phyloP scores from a whole-genome alignment of 2,329 filamentous ascomycete genomes.

The Ascochyta lentis region DNA sequence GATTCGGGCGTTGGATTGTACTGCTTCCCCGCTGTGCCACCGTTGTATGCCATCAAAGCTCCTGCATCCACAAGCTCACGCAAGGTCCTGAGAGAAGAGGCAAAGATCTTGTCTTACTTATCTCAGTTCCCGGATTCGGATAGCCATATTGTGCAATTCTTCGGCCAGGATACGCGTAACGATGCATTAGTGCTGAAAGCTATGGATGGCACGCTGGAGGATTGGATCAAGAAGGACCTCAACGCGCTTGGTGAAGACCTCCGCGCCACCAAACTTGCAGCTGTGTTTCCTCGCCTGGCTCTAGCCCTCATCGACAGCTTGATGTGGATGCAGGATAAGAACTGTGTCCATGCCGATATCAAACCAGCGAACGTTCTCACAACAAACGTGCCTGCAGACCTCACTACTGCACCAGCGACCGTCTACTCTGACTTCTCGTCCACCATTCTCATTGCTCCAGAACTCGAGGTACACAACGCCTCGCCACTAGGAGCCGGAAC shows the following conservation, averaged over 20 bases:
- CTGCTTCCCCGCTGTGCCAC: conserved; percentile 19
- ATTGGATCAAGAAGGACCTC: conserved; percentile 39
- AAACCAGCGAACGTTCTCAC: conserved; percentile 56
- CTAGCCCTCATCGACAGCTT: conserved; percentile 50
- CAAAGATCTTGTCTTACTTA: conserved; percentile 43
- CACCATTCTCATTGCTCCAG: conserved; percentile 30
- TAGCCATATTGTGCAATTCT: conserved; percentile 42
- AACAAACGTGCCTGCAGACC: conserved; percentile 26
- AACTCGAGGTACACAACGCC: conserved; percentile 19
- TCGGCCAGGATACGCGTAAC: conserved; percentile 40
- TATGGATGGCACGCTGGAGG: conserved; percentile 43
- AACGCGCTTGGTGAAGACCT: conserved; percentile 31
- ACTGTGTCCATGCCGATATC: conserved; percentile 54
- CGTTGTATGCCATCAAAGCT: conserved; percentile 45
- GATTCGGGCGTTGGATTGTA: conserved; percentile 19
- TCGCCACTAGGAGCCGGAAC: conserved; percentile 52
- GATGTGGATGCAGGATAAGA: conserved; percentile 50
- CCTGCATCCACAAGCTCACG: conserved; percentile 40
- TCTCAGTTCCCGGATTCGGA: conserved; percentile 31
- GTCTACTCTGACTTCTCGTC: conserved; percentile 56
- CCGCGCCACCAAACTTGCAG: conserved; percentile 46
- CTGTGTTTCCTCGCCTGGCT: conserved; percentile 51
- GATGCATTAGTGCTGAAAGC: conserved; percentile 42
- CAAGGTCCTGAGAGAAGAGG: conserved; percentile 41
- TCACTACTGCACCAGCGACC: conserved; percentile 21